Evolutionary conservation across 257 asterid species (phyloP).

Genomic region (Nyctanthes arbortristis): DNA sequence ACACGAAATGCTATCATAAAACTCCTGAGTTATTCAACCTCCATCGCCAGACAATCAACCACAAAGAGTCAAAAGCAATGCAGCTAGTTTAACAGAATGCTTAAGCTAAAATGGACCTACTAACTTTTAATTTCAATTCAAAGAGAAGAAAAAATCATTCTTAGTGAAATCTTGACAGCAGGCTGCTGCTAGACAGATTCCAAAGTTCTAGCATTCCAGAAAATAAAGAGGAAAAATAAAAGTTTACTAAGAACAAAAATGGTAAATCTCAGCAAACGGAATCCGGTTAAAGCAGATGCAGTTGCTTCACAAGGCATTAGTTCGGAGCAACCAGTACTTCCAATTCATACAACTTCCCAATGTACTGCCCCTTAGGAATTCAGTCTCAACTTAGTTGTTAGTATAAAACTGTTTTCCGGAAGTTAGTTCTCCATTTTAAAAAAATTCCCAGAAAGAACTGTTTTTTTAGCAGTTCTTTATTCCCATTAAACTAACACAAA

Average conservation of each 20-base stretch:
- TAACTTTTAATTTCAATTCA: not conserved
- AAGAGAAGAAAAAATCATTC: not conserved
- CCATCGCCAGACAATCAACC: not conserved
- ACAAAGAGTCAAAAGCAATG: not conserved
- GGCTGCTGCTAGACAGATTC: not conserved
- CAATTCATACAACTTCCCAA: not conserved
- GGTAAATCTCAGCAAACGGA: not conserved
- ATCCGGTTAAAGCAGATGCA: not conserved
- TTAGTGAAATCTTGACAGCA: not conserved
- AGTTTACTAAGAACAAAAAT: not conserved
- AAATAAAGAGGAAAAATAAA: not conserved
- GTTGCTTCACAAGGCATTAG: not conserved
- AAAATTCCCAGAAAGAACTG: too few relatives aligned
- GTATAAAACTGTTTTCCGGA: not conserved
- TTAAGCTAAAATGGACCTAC: not conserved
- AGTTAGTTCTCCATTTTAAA: not conserved
- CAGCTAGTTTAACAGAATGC: not conserved
- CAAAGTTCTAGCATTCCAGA: not conserved
- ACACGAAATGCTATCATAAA: not conserved
- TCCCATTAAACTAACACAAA: too few relatives aligned
- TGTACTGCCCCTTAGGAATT: not conserved
- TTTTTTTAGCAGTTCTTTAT: too few relatives aligned
- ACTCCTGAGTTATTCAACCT: not conserved
- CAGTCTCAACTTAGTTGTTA: not conserved
- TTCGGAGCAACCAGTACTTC: not conserved